Evolutionary conservation across 164 flowering plant genomes (phyloP), one percentile per base, ranked within the genome.

Genomic region (Liriodendron chinense): DNA sequence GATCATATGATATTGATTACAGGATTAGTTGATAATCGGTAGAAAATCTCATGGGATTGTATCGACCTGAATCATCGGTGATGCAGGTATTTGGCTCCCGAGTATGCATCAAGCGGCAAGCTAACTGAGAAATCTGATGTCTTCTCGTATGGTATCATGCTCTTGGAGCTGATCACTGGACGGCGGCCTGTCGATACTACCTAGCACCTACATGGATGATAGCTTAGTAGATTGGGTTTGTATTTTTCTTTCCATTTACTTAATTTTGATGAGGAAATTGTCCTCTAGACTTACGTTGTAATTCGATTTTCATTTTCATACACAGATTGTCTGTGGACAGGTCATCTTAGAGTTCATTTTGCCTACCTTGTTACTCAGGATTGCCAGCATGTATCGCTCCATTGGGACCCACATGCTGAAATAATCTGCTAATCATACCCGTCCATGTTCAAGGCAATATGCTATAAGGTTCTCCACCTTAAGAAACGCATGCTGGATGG

Each of bases 101-200:
- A 93, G 75, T 93, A 94, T 75, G 98, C 97, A 63, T 79, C 97
- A 2, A 91, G 89, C 48, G 98, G 98, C 43, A 92, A 94, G 80
- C 88, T 94, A 2, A 91, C 96, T 0, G 98, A 94, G 59, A 93
- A 94, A 74, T 91, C 97, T 3, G 96, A 94, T 78, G 96, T 92
- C 14, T 94, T 89, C 85, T 94, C 97, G 6, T 94, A 68, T 71
- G 98, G 98, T 72, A 87, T 93, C 23, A 83, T 93, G 91, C 85
- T 94, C 0, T 74, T 94, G 82, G 98, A 94, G 69, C 83, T 94
- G 43, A 87, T 94, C 9, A 89, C 95, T 1, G 98, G 98, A 71
- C 76, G 87, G 6, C 88, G 87, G 1, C 97, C 97, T 0, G 80
- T 91, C 9, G 91, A 93, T 63, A 47, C 69, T 18, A 63, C 77